Base-by-base conservation (phyloP, 208 protist genomes). In the Tetramitus jugosus region DNA sequence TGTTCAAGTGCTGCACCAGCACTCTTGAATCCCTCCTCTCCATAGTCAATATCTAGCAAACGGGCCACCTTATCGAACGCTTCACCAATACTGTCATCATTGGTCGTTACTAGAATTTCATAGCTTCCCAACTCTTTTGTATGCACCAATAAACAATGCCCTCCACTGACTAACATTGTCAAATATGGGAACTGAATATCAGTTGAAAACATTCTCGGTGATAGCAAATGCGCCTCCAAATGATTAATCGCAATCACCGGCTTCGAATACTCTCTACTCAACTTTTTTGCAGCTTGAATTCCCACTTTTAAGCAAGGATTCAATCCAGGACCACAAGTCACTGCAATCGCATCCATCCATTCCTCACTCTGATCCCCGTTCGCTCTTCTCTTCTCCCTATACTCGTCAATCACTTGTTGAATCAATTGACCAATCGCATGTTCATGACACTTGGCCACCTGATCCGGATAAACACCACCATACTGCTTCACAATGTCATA, bases 21-120 rank as follows among this genome's bases (percentile, higher is more conserved):
- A 3, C 10, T 62, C 17, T 31, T 62, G 4, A 4, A 7, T 33
- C 14, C n/a, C 17, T 23, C 56, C 4, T 62, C 4, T 62, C 17
- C 56, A 31, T 7, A 10, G 3, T 13, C 17, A 26, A 31, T 20
- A 4, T 76, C 3, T 29, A 76, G 60, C 17, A 80, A 40, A 56
- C 77, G 53, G 3, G 62, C 56, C 43, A n/a, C 37, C 43, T 80
- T 80, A 13, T 80, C 77, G 33, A 77, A 80, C 7, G 35, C 23
- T 42, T 80, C 77, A 20, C 77, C 77, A 39, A 80, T 42, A n/a
- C 52, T 33, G 42, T 80, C 77, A 61, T 80, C 77, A 20, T 65
- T 1, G 40, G 61, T 76, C 26, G 17, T 3, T 40, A 43, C 77
- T 2, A 80, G 10, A 17, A 76, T 29, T 31, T 42, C 31, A 45